Conservation (phyloP, 306 rosid genomes). For the Rubus idaeus region DNA sequence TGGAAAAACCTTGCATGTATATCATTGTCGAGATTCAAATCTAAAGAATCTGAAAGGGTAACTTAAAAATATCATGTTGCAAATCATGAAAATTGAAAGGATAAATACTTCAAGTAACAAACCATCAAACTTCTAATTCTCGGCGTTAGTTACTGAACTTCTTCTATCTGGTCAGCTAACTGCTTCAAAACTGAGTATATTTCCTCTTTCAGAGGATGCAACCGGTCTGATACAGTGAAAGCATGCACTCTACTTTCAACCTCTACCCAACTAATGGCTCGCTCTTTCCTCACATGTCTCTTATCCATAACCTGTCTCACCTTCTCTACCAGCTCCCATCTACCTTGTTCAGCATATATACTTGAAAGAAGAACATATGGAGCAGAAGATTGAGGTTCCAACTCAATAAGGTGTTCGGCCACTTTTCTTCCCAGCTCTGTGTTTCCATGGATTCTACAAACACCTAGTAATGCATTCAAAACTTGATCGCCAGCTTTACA, state of each 20-base stretch:
- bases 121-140: slow-evolving; percentile 30
- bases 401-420: slow-evolving; percentile 53
- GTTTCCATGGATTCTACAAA: slow-evolving; percentile 54
- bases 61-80: slow-evolving; percentile 15
- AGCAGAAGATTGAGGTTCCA: slow-evolving; percentile 56
- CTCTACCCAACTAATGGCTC: slow-evolving; percentile 55
- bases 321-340: slow-evolving; percentile 60
- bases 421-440: slow-evolving; percentile 54
- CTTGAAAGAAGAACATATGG: slow-evolving; percentile 58
- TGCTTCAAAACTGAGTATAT: slow-evolving; percentile 55
- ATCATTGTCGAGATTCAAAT: slow-evolving; percentile 25
- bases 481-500: slow-evolving; percentile 51
- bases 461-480: slow-evolving; percentile 56
- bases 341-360: slow-evolving; percentile 56
- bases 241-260: slow-evolving; percentile 52
- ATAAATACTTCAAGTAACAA: slow-evolving; percentile 17
- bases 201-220: slow-evolving; percentile 57
- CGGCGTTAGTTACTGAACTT: slow-evolving; percentile 30
- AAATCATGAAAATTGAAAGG: slow-evolving; percentile 16
- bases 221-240: slow-evolving; percentile 52
- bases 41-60: slow-evolving; percentile 28
- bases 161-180: slow-evolving; percentile 50
- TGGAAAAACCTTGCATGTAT: slow-evolving; percentile 24
- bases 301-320: slow-evolving; percentile 56
- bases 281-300: slow-evolving; percentile 48